These are phyloP conservation scores for Drosera capensis DNA, from an alignment of 148 eudicot species.

Conservation along the genomic window DNA sequence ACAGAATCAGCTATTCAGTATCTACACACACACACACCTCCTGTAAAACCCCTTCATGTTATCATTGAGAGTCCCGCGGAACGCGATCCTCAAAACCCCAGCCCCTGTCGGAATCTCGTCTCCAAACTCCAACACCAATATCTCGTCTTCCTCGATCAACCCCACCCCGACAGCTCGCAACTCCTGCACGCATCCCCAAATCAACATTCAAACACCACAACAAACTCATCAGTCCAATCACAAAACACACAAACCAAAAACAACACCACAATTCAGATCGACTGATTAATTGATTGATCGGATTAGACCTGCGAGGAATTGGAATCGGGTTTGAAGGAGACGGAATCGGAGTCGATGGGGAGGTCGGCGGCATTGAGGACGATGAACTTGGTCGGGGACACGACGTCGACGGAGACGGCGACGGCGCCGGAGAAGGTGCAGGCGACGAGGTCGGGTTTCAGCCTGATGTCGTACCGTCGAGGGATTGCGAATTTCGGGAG, in stretches of 20 bases:
- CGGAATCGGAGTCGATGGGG: slow-evolving; percentile 29
- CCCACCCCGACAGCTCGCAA: slow-evolving; percentile 35
- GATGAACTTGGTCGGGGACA: slow-evolving; percentile 42
- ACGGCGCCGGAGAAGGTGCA: slow-evolving; percentile 71
- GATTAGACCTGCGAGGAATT: slow-evolving; percentile 29
- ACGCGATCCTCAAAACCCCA: slow-evolving; percentile 48
- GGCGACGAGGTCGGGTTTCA: slow-evolving; percentile 58
- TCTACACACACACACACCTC: slow-evolving; percentile 31
- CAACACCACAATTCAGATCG: slow-evolving; percentile 1
- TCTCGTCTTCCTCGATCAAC: slow-evolving; percentile 57
- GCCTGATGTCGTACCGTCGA: slow-evolving; percentile 52
- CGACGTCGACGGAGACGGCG: slow-evolving; percentile 39
- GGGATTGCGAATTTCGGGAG: slow-evolving; percentile 67
- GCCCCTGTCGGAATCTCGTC: slow-evolving; percentile 55
- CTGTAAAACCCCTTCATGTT: slow-evolving; percentile 95
- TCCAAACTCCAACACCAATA: slow-evolving; percentile 57
- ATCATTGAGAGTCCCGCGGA: slow-evolving; percentile 77
- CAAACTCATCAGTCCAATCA: not conserved
- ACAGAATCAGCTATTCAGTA: too few relatives aligned
- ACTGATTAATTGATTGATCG: not conserved
- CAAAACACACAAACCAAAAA: not conserved
- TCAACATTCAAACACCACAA: too few relatives aligned
- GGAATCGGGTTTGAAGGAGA: slow-evolving; percentile 28
- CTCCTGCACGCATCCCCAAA: slow-evolving; percentile 20
- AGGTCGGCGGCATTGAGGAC: slow-evolving; percentile 93